phyloP scores from a whole-genome alignment of 345 rosid species.

The Salix koriyanagi region DNA sequence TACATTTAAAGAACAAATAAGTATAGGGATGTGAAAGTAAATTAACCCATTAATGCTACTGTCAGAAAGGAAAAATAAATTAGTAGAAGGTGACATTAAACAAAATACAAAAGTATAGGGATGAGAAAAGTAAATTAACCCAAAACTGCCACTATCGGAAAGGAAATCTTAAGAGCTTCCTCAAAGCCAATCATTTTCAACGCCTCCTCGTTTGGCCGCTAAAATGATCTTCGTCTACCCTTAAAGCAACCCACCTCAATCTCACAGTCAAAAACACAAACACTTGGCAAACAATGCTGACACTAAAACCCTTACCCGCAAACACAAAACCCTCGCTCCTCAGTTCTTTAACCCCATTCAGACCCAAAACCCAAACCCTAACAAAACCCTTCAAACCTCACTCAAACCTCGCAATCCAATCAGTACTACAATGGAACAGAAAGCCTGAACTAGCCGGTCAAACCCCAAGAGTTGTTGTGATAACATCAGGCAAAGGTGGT shows the following conservation, averaged over 20 bases:
- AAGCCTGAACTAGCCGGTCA: constrained; percentile 91
- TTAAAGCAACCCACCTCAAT: neutral
- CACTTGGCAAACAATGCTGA: constrained; percentile 34
- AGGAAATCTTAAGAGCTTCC: no score
- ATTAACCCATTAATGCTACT: no score
- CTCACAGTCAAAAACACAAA: neutral
- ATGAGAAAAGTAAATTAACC: neutral
- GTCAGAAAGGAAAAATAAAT: no score
- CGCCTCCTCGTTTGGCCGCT: neutral
- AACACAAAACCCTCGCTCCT: constrained; percentile 33
- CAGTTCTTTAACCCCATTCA: constrained; percentile 21
- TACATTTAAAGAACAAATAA: no score
- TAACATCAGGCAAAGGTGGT: constrained; percentile 97
- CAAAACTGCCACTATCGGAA: no score
- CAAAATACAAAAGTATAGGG: neutral
- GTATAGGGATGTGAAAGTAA: no score
- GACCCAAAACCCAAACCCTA: constrained; percentile 22
- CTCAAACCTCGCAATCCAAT: constrained; percentile 25
- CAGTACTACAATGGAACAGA: constrained; percentile 86
- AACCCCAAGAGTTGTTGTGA: constrained; percentile 92
- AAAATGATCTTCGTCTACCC: constrained; percentile 10
- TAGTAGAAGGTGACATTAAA: no score
- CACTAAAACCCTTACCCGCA: constrained; percentile 31
- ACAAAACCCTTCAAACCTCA: constrained; percentile 10
- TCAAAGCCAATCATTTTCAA: no score